Base-by-base conservation (phyloP, 1,139 yeast species). In the Magnusiomyces ingens region DNA sequence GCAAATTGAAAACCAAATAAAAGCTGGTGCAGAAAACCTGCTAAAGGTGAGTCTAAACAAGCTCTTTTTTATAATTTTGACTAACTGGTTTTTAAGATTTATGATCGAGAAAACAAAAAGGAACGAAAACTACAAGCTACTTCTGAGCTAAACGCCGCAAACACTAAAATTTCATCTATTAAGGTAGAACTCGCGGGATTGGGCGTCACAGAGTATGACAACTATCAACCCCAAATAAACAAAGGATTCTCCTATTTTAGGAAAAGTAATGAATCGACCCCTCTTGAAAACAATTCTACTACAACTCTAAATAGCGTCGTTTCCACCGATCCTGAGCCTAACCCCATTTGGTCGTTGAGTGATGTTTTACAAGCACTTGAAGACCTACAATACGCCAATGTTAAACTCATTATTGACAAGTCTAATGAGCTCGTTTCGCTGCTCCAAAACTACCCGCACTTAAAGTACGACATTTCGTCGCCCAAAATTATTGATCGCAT, bases 391-490 rank as follows among this genome's bases (percentile, higher is more conserved):
- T 26, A 26, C 32, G 32, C 32, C 32, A 8, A 26, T 8, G 32
- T 26, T 26, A 26, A 75, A 48, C 72, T 71, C 50, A 71, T 84
- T 10, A 75, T 85, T 1, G 69, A 76, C 21, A 78, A 77, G 55
- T 82, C 91, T 1, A 86, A 88, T 63, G 84, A 78, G 45, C 70
- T 89, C 44, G 83, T 84, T 0, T 64, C 69, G 1, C 62, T 88
- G 15, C 69, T 89, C n/a, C 75, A 73, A 44, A 70, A 76, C 35
- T 74, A 84, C 60, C 89, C 94, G 0, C 73, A 75, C 21, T 72
- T 90, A 46, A 80, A 83, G 62, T 73, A 78, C 49, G 95, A 89
- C 55, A 71, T 89, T 36, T 82, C 80, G 1, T 68, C 88, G 52
- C 75, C 81, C 29, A 80, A 82, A 3, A 79, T 88, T 51, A 75